Evolutionary conservation across 768 basidiomycete species (phyloP), one percentile per base, ranked within the genome.

Genomic region (Trametes villosa): DNA sequence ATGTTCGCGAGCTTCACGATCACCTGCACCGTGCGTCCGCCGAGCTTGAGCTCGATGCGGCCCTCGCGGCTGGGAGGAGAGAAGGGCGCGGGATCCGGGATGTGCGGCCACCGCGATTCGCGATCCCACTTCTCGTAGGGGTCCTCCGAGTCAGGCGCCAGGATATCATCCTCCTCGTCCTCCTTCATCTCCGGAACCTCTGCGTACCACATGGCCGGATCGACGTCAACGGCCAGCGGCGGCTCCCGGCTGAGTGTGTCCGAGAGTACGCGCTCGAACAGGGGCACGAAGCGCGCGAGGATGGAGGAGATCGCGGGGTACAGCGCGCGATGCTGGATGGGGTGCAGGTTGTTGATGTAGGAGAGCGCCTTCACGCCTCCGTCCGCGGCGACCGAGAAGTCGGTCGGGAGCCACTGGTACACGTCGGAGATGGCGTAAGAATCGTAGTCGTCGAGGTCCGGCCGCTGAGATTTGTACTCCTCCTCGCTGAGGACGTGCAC

Each of bases 1-100:
- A 76, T 76, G 45, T 71, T 76, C 6, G 79, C 68, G 5, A 80
- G 67, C 67, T 80, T 82, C 27, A 82, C 77, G 30, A 72, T 74
- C 45, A 81, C 75, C 40, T 75, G 74, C 0, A 76, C 31, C 3
- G 51, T 66, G 22, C 63, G 56, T 11, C 65, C 69, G 11, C 31
- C 22, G 18, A 54, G 52, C 15, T 40, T 46, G 24, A 49, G 29
- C 26, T 53, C 48, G 42, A 53, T 44, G 44, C 54, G 55, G 9
- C 24, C 42, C 20, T 33, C 49, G 22, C 15, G 27, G 24, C 9
- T 20, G 18, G 58, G 57, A 9, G 64, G 64, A 3, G 50, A 12
- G 52, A 61, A 65, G 12, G 60, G 60, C 12, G 45, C 13, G 26
- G 64, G 64, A 2, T 65, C 64, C n/a, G 64, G 64, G n/a, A 65